A percentile compares a stretch with the other conserved stretches of the same genome.
Evolutionary conservation across 768 basidiomycete species (phyloP).

Genomic region (Bullera alba): DNA sequence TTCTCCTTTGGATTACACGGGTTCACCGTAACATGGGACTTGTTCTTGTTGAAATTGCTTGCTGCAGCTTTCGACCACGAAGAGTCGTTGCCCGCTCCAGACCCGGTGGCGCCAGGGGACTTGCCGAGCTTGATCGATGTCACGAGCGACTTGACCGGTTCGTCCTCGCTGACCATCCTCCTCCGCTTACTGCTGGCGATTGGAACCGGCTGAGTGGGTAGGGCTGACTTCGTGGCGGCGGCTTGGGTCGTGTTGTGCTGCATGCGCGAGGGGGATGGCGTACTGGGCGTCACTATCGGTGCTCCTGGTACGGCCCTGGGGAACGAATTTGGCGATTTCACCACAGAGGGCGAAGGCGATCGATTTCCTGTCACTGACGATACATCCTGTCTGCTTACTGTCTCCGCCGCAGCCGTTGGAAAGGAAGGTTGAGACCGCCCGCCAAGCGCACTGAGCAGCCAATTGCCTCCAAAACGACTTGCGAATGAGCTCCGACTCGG

Average conservation of each 20-base stretch:
- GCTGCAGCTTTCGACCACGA: constrained; percentile 10
- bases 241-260: background rate
- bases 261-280: constrained; percentile 11
- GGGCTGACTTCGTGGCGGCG: background rate
- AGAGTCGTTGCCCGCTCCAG: constrained; percentile 13
- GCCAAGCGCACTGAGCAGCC: constrained; percentile 31
- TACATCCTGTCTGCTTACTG: constrained; percentile 28
- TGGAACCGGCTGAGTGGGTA: constrained; percentile 16
- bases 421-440: constrained; percentile 32
- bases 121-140: background rate
- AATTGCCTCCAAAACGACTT: constrained; percentile 26
- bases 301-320: constrained; percentile 28
- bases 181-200: constrained; percentile 6
- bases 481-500: constrained; percentile 30
- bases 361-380: constrained; percentile 6
- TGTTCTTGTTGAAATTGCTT: constrained; percentile 9
- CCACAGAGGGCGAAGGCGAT: constrained; percentile 10
- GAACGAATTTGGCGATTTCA: background rate
- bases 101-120: background rate
- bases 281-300: constrained; percentile 7
- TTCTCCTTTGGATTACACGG: constrained; percentile 39
- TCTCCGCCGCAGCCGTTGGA: constrained; percentile 30
- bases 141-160: constrained; percentile 9
- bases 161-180: constrained; percentile 4
- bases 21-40: constrained; percentile 45